Percentiles rank a stretch among this genome's conserved stretches.
Evolutionary conservation across 169 alveolate genomes (phyloP).

Genomic region (Eimeria tenella): DNA sequence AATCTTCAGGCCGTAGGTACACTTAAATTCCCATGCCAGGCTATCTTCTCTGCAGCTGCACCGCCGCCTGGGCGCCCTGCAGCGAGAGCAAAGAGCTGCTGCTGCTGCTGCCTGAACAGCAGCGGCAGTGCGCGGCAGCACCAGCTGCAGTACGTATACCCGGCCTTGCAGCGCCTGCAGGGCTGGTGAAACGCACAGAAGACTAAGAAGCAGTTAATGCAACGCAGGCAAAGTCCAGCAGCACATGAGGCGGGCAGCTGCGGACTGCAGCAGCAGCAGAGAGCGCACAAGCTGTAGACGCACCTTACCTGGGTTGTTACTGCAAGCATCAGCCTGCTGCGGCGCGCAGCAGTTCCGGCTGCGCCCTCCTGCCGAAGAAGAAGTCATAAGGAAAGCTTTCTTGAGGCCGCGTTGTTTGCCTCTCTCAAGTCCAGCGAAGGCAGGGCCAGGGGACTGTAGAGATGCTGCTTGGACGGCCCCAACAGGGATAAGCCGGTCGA

Average conservation of each 20-base stretch:
- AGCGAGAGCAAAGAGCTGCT: slow-evolving; percentile 5
- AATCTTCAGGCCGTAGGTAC: slow-evolving; percentile 38
- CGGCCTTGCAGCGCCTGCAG: slow-evolving; percentile 34
- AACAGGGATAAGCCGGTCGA: background rate
- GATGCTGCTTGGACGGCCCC: slow-evolving; percentile 20
- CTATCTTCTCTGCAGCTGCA: background rate
- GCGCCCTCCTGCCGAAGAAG: background rate
- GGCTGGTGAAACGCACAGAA: background rate
- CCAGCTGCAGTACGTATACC: slow-evolving; percentile 60
- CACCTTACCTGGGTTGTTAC: slow-evolving; percentile 4
- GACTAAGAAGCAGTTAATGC: background rate
- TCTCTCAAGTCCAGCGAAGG: background rate
- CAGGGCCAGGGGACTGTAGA: background rate
- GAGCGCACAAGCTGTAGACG: background rate
- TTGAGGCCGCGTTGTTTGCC: slow-evolving; percentile 30
- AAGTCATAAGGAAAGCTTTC: slow-evolving; percentile 40
- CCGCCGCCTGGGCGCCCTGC: slow-evolving; percentile 12
- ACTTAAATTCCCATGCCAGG: slow-evolving; percentile 62
- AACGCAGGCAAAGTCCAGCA: background rate
- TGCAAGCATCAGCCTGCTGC: background rate
- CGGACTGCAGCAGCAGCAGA: background rate
- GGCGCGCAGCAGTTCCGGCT: background rate
- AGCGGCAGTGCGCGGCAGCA: slow-evolving; percentile 46
- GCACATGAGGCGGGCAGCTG: background rate
- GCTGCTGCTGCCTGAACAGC: slow-evolving; percentile 11